Evolutionary conservation across 164 flowering plant species (phyloP).

Genomic region (Hamamelis virginiana): DNA sequence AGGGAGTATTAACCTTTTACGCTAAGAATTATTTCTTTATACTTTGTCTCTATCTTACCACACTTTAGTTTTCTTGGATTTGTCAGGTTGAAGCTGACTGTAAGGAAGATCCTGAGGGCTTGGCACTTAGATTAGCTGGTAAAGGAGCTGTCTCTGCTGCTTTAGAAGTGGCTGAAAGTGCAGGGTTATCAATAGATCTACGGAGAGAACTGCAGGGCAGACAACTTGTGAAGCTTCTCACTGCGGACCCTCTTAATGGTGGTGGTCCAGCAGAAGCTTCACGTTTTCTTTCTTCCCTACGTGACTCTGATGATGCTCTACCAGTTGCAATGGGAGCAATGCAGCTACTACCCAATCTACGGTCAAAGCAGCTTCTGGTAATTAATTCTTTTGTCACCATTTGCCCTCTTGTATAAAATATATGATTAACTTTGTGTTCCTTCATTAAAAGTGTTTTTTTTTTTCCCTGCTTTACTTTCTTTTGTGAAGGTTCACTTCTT

Average conservation of each 20-base stretch:
- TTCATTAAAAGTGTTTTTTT: slow-evolving; percentile 3
- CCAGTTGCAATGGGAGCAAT: slow-evolving; percentile 99
- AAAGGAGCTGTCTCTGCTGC: slow-evolving; percentile 99
- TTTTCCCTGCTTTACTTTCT: slow-evolving; percentile 2
- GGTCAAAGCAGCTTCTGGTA: slow-evolving; percentile 98
- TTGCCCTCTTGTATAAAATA: not conserved
- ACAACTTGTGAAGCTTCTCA: slow-evolving; percentile 97
- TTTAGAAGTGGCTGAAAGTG: slow-evolving; percentile 96
- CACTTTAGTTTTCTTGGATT: not conserved
- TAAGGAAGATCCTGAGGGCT: slow-evolving; percentile 96
- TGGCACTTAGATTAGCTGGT: slow-evolving; percentile 93
- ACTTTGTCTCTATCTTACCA: not conserved
- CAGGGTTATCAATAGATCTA: slow-evolving; percentile 81
- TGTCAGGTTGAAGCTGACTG: slow-evolving; percentile 88
- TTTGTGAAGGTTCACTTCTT: slow-evolving; percentile 92
- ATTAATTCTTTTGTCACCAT: slow-evolving; percentile 11
- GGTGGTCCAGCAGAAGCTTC: slow-evolving; percentile 99
- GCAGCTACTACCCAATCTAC: slow-evolving; percentile 90
- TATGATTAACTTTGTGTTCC: not conserved
- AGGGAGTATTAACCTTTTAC: not conserved
- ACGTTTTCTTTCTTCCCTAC: slow-evolving; percentile 89
- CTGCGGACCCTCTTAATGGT: slow-evolving; percentile 92
- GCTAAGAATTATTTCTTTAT: not conserved
- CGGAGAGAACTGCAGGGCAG: slow-evolving; percentile 95
- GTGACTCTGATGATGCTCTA: slow-evolving; percentile 91